Base-by-base conservation (phyloP, 2,329 filamentous ascomycete genomes). In the Arthroderma sp. region DNA sequence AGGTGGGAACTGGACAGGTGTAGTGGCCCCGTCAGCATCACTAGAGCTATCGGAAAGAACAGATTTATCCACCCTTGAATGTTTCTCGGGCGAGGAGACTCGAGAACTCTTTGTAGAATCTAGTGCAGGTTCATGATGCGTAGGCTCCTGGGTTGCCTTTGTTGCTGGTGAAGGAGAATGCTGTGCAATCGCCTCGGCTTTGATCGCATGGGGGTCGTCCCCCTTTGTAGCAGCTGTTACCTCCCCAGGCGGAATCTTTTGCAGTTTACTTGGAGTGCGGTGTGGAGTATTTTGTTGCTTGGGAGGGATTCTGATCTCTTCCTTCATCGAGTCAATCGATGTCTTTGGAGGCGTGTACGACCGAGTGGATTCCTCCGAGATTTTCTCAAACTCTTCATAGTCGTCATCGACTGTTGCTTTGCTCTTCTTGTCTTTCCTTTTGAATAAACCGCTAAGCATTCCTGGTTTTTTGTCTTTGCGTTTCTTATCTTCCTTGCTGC, bases 401-500 rank as follows among this genome's bases (percentile, higher is more conserved):
- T 57, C 50, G 5, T 68, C 63, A 39, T 66, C 62, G 44, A 75
- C 71, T 27, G 55, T 53, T n/a, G 58, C 54, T 54, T 72, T 75
- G 43, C 57, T 57, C 53, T 76, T 78, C 62, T 77, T 79, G 48
- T 80, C 77, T 55, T 79, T 80, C 47, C 77, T 70, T 54, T 80
- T 80, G 66, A 81, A 81, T 5, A 81, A 64, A 4, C 80, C 80
- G 55, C 80, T 82, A 39, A 86, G 74, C 76, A 83, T 83, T 40
- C 79, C 78, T 4, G 75, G 69, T 58, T 86, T 82, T 66, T 82
- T 82, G 49, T 75, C 75, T 54, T 79, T 87, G 61, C 78, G 81
- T 60, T 80, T 85, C 64, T 83, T 83, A 53, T 85, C 82, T 40
- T 89, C 83, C 62, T 84, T 83, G 43, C 49, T 65, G 56, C 76